Base-by-base conservation (phyloP, 73 alveolate genomes). In the Tetrahymena thermophila region DNA sequence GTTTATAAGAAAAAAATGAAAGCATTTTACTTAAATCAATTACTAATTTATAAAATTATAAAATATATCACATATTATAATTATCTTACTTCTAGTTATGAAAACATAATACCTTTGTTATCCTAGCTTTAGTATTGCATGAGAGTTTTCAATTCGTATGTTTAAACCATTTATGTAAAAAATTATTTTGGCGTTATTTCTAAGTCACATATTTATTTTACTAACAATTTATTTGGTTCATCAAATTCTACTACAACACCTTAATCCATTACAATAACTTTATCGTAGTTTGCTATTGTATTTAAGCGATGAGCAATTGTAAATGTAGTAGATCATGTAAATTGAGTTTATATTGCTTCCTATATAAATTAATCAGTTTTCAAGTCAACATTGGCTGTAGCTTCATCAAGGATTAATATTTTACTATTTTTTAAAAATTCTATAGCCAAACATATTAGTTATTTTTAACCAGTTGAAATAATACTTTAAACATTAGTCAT, bases 361-460 rank as follows among this genome's bases (percentile, higher is more conserved):
- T 97, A 58, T 9, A 97, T 97, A 35, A 97, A 94, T 85, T 97
- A 98, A 95, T 97, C 98, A 25, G 98, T 97, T 94, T 94, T 95
- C 96, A 95, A 96, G 85, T 97, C 98, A 25, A 97, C 97, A 85
- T 97, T 95, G 35, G 98, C 96, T 35, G 98, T 97, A 9, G 98
- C 98, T 89, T 97, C 98, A 96, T 97, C 98, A 56, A 97, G 95
- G 84, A 97, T 96, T 55, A 97, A 85, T 43, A 96, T 89, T 94
- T 98, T 97, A 94, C 95, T 98, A 56, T 96, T 95, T 84, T 97
- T 93, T 34, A 98, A 94, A 17, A 98, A 95, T 0, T 96, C 96
- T 96, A 95, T 95, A 85, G 97, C 99, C 93, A 98, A 96, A 85
- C 99, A 98, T 35, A 97, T 44, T 93, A 98, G 95, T 94, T 98